Evolutionary conservation across 169 alveolate species (phyloP).

Genomic region (Babesia sp.): DNA sequence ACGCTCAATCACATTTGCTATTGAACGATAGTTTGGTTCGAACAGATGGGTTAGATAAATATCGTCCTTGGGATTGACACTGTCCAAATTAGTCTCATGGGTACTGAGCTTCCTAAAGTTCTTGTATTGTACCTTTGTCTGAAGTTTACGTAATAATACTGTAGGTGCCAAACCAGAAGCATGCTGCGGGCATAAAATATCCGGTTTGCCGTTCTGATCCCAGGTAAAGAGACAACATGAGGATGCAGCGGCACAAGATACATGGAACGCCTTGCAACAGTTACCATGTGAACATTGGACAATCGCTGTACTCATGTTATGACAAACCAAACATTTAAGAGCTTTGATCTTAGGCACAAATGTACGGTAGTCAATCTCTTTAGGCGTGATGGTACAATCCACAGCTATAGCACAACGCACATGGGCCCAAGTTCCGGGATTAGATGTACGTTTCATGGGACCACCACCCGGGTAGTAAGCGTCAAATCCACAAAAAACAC

Average conservation of each 20-base stretch:
- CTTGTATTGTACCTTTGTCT: slow-evolving; percentile 65
- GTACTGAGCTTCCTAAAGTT: slow-evolving; percentile 53
- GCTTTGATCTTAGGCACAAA: slow-evolving; percentile 73
- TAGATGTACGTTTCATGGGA: slow-evolving; percentile 74
- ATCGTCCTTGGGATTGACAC: slow-evolving; percentile 49
- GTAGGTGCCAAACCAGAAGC: slow-evolving; percentile 79
- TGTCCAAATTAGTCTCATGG: slow-evolving; percentile 21
- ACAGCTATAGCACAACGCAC: slow-evolving; percentile 75
- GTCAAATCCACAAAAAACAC: slow-evolving; percentile 77
- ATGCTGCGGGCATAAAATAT: slow-evolving; percentile 74
- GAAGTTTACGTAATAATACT: slow-evolving; percentile 75
- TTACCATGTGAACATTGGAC: slow-evolving; percentile 73
- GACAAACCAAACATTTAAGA: slow-evolving; percentile 60
- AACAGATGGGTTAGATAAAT: slow-evolving; percentile 54
- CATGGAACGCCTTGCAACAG: slow-evolving; percentile 76
- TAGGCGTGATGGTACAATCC: slow-evolving; percentile 65
- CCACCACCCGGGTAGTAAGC: slow-evolving; percentile 79
- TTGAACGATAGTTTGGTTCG: slow-evolving; percentile 53
- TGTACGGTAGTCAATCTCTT: slow-evolving; percentile 39
- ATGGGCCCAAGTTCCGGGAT: slow-evolving; percentile 77
- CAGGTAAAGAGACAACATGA: slow-evolving; percentile 69
- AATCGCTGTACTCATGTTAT: slow-evolving; percentile 63
- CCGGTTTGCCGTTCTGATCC: slow-evolving; percentile 71
- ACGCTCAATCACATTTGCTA: slow-evolving; percentile 40
- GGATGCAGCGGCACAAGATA: slow-evolving; percentile 79